Evolutionary conservation across 1,284 basidiomycete species (phyloP), one percentile per base, ranked within the genome.

Genomic region (Ustilago nuda): DNA sequence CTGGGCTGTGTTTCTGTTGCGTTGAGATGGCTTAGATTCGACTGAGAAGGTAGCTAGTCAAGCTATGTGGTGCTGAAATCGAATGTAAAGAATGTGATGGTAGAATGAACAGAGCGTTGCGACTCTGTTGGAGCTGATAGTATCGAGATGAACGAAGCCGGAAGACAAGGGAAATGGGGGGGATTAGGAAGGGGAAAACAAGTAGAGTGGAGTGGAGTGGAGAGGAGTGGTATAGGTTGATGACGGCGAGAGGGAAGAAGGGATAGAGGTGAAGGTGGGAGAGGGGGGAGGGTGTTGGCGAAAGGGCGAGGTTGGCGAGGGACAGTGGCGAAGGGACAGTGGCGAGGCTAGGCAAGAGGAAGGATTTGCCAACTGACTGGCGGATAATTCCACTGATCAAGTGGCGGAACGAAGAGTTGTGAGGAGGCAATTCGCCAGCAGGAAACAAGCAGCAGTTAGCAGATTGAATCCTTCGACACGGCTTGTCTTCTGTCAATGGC

Each of bases 81-180:
- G 48, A 27, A 13, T 35, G 51, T 53, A 62, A 67, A 43, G 60
- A 62, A 59, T 65, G 61, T 61, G 48, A 35, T 59, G 27, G 41
- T 35, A 17, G 46, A 19, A n/a, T 32, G 39, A 46, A n/a, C 19
- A 36, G 23, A 27, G 23, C 8, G n/a, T n/a, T n/a, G 43, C n/a
- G 43, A 17, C 17, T n/a, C 43, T 45, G 43, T 19, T 60, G 56
- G 19, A 48, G 48, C 33, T 53, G 55, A 36, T 33, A 27, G 15
- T 37, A 33, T 32, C n/a, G 57, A 51, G 8, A 53, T 27, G 11
- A 41, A 45, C 23, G 37, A 53, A 9, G 46, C 33, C 48, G 41
- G 23, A 48, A 15, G 33, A 41, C 32, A n/a, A 17, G 32, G 43
- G 52, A 37, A 32, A 46, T 32, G 46, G 58, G 46, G 46, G 15